Conservation (phyloP, 148 eudicot species). For the Fallopia convolvulus region DNA sequence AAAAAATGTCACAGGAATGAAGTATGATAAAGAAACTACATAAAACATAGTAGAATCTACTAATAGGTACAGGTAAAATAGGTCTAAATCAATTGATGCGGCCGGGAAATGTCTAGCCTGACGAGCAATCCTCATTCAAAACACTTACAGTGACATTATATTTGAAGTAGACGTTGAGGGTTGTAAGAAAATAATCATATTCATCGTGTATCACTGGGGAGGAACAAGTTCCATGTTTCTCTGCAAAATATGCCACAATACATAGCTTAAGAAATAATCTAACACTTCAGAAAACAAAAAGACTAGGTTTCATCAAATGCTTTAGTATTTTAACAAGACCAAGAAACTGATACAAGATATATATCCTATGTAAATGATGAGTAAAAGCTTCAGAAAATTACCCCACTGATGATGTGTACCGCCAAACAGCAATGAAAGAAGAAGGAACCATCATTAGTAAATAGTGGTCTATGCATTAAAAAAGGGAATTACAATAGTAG, state of each 20-base stretch:
- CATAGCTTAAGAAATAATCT: not conserved
- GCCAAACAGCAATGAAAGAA: constrained; percentile 33
- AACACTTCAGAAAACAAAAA: not conserved
- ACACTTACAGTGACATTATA: constrained; percentile 81
- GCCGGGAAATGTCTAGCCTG: not conserved
- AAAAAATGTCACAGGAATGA: not conserved
- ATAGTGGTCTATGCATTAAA: constrained; percentile 6
- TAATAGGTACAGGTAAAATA: not conserved
- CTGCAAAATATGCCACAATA: constrained; percentile 34
- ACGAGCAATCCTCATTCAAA: not conserved
- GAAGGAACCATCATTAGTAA: constrained; percentile 32
- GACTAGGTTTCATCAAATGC: not conserved
- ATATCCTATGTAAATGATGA: not conserved
- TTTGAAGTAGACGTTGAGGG: constrained; percentile 75
- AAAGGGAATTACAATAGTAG: constrained; percentile 12
- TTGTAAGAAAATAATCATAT: constrained; percentile 58
- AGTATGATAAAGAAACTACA: not conserved
- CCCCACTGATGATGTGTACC: constrained; percentile 67
- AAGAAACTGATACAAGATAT: not conserved
- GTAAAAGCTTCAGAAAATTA: constrained; percentile 37
- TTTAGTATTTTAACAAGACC: not conserved
- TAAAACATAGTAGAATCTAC: not conserved
- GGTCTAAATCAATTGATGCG: not conserved
- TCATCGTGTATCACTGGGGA: constrained; percentile 53
- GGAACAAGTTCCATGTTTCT: constrained; percentile 90